These are phyloP conservation scores for Metschnikowia orientalis DNA, from an alignment of 805 yeast genomes.

Conservation along the genomic window DNA sequence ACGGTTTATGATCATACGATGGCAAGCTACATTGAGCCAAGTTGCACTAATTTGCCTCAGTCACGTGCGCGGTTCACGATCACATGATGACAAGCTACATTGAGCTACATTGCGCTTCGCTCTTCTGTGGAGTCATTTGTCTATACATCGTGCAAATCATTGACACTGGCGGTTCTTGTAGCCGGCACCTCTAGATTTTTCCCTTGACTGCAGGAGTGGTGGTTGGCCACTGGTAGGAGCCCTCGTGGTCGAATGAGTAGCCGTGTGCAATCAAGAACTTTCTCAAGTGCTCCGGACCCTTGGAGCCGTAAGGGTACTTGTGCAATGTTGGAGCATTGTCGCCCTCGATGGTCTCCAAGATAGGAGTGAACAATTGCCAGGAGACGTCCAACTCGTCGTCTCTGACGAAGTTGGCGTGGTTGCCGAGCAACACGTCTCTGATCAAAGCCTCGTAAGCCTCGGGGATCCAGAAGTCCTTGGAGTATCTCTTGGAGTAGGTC, in stretches of 20 bases:
- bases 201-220: slow-evolving; percentile 46
- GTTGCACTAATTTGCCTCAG: no score
- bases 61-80: no score
- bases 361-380: slow-evolving; percentile 91
- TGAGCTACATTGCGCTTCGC: no score
- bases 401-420: slow-evolving; percentile 95
- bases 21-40: no score
- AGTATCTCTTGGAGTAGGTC: slow-evolving; percentile 75
- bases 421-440: slow-evolving; percentile 84
- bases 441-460: slow-evolving; percentile 97
- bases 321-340: slow-evolving; percentile 63
- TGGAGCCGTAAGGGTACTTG: slow-evolving; percentile 80
- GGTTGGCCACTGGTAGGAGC: slow-evolving; percentile 87
- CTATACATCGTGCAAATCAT: no score
- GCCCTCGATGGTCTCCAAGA: slow-evolving; percentile 74
- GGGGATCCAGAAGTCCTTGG: slow-evolving; percentile 85
- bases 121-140: no score
- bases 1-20: no score
- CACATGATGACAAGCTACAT: no score
- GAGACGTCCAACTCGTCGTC: slow-evolving; percentile 94
- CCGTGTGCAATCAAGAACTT: slow-evolving; percentile 64
- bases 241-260: slow-evolving; percentile 59
- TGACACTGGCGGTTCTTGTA: no score
- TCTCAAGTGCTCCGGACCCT: slow-evolving; percentile 72
- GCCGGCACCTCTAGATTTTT: slow-evolving; percentile 23